Percentiles rank a stretch among this genome's conserved stretches.
Conservation (phyloP, 257 asterid genomes). For the Jasminum sambac region DNA sequence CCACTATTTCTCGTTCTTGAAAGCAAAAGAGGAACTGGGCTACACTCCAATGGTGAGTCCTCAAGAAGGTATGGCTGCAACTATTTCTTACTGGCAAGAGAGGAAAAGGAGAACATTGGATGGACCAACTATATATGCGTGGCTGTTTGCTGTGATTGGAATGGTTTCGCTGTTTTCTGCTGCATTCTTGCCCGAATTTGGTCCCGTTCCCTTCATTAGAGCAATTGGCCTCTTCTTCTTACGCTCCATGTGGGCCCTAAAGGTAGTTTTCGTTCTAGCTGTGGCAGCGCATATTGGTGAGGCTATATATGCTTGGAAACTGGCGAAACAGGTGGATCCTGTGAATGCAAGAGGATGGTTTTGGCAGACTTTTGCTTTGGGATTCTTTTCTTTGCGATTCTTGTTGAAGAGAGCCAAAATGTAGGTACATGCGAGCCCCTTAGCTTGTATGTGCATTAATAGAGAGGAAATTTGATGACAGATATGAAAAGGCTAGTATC, state of each 20-base stretch:
- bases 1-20: constrained; percentile 80
- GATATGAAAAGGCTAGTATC: neutral
- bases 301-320: constrained; percentile 82
- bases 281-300: constrained; percentile 62
- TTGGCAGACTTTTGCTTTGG: constrained; percentile 85
- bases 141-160: constrained; percentile 59
- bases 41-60: constrained; percentile 75
- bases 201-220: constrained; percentile 56
- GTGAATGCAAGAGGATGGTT: constrained; percentile 84
- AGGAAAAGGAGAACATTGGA: constrained; percentile 62
- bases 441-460: constrained; percentile 3
- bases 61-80: constrained; percentile 74
- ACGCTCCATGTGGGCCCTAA: constrained; percentile 47
- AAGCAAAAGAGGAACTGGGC: constrained; percentile 90
- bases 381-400: constrained; percentile 68
- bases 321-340: constrained; percentile 81
- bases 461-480: neutral
- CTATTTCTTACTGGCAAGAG: constrained; percentile 79
- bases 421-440: constrained; percentile 7
- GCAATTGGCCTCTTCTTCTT: constrained; percentile 54
- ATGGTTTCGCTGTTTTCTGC: constrained; percentile 64
- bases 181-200: constrained; percentile 71
- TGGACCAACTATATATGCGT: constrained; percentile 67
- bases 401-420: constrained; percentile 58
- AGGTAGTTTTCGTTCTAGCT: constrained; percentile 39